phyloP scores from a whole-genome alignment of 768 basidiomycete genomes.

The Antrodiella citrinella region DNA sequence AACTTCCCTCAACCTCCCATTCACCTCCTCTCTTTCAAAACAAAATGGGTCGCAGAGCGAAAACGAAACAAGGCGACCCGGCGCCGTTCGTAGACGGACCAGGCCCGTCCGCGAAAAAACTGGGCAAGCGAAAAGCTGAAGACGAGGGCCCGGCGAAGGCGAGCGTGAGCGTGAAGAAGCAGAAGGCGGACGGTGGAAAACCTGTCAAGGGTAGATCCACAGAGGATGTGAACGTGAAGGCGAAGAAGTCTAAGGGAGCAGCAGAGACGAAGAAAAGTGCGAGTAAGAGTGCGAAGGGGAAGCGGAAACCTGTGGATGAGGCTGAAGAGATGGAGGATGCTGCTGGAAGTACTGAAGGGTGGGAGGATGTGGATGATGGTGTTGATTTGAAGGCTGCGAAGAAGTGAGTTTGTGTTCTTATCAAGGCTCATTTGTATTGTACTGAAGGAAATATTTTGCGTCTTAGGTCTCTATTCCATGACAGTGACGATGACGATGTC shows the following conservation, averaged over 20 bases:
- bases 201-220: neutral
- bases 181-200: constrained; percentile 8
- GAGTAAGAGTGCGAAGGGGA: constrained; percentile 7
- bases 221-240: constrained; percentile 1
- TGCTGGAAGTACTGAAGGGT: constrained; percentile 33
- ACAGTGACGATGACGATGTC: constrained; percentile 36
- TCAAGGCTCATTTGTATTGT: neutral
- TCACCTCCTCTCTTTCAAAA: no score
- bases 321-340: constrained; percentile 27
- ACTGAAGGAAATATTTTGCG: neutral
- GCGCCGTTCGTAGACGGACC: constrained; percentile 38
- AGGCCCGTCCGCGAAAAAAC: constrained; percentile 39
- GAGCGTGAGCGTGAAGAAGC: constrained; percentile 17
- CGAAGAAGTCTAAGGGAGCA: constrained; percentile 7
- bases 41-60: constrained; percentile 76
- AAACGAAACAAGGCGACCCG: constrained; percentile 76
- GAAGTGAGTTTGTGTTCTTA: constrained; percentile 26
- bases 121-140: constrained; percentile 69
- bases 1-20: no score
- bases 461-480: constrained; percentile 37
- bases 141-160: constrained; percentile 22
- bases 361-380: constrained; percentile 56
- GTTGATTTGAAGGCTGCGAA: constrained; percentile 34
- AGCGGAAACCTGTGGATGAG: constrained; percentile 14
- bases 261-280: constrained; percentile 9